Base-by-base conservation (phyloP, 345 rosid species). In the Hibiscus trionum region DNA sequence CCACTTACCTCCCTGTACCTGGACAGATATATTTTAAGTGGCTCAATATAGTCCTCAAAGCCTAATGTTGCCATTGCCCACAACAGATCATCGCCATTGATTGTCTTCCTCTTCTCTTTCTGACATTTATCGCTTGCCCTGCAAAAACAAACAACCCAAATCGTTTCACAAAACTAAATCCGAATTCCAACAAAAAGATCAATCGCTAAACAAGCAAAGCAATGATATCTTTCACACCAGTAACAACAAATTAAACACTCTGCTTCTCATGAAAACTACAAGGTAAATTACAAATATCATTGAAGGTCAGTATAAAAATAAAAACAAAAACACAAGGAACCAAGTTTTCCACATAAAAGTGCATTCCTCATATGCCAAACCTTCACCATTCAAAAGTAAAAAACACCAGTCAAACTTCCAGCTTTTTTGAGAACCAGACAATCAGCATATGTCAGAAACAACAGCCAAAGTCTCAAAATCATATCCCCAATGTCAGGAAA, bases 41-140 rank as follows among this genome's bases (percentile, higher is more conserved):
- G 90, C 52, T 84, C 90, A 29, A 89, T 79, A 57, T 87, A 89
- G 74, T 87, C 90, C 71, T 89, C 92, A 78, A 89, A 89, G 5
- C 90, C 95, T 55, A 89, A 72, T 0, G 95, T 87, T 2, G 91
- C 84, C 95, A 89, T 89, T 21, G 95, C 95, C 95, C 95, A 87
- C 59, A 89, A 71, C 80, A 89, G 72, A 81, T 89, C 92, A 78
- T 89, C 90, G 61, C 95, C 95, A 77, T 89, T 86, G 68, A 87
- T 84, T 16, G 92, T 89, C 83, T 89, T 89, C 68, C 92, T 76
- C 80, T 89, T 89, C 83, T 89, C 93, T 70, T 81, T 84, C 75
- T 85, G 89, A 71, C 96, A 86, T 84, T 85, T 84, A 78, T 86
- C 87, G 73, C 89, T 84, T 5, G 92, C 94, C 86, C 93, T 87